These are phyloP conservation scores for Ophiostoma quercus DNA, from an alignment of 2,329 filamentous ascomycete species.

Conservation along the genomic window DNA sequence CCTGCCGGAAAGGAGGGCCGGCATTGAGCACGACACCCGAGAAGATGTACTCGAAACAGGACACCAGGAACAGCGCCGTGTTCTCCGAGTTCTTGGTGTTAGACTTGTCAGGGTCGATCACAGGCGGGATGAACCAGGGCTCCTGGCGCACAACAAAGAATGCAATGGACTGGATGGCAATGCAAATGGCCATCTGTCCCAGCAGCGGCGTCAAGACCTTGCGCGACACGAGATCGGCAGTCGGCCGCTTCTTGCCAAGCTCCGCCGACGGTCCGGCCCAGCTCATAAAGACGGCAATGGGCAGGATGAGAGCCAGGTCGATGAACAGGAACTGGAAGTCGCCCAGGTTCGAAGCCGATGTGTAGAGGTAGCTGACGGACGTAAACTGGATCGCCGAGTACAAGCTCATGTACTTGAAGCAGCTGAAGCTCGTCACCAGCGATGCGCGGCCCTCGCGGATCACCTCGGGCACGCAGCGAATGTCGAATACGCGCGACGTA, in stretches of 20 bases:
- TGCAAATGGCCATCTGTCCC: constrained; percentile 78
- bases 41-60: constrained; percentile 92
- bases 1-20: constrained; percentile 83
- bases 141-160: constrained; percentile 73
- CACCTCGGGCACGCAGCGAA: constrained; percentile 87
- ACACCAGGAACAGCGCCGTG: constrained; percentile 80
- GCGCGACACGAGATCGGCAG: constrained; percentile 82
- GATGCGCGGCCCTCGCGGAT: constrained; percentile 92
- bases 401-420: constrained; percentile 99
- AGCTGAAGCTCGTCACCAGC: constrained; percentile 96
- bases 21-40: constrained; percentile 84
- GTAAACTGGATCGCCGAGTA: constrained; percentile 99
- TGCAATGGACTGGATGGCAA: constrained; percentile 67
- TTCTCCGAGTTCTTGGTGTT: constrained; percentile 93
- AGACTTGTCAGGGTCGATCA: constrained; percentile 68
- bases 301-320: constrained; percentile 84
- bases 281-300: constrained; percentile 98
- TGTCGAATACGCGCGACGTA: constrained; percentile 91
- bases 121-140: constrained; percentile 80
- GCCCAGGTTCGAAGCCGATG: constrained; percentile 85
- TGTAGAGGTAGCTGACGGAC: constrained; percentile 92
- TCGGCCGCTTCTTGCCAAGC: constrained; percentile 79
- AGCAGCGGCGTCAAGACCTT: constrained; percentile 88
- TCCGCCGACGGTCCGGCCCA: constrained; percentile 81
- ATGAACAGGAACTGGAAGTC: constrained; percentile 96